Base-by-base conservation (phyloP, 2,329 filamentous ascomycete species). In the Diplodia mutila region DNA sequence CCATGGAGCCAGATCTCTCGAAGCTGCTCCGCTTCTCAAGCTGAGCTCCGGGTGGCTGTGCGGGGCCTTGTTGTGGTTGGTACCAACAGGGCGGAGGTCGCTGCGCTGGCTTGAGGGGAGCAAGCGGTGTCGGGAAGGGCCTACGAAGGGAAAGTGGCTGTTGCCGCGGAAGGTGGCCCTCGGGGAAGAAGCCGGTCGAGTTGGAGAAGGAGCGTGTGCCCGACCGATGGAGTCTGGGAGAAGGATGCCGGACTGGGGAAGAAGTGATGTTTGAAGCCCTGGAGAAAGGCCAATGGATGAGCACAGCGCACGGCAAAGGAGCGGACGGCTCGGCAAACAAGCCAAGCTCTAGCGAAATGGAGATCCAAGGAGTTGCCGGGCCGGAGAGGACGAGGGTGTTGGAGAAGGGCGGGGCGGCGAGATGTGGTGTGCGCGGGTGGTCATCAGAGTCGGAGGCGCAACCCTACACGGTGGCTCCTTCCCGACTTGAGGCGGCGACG, bases 1-100 rank as follows among this genome's bases (percentile, higher is more conserved):
- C 77, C 77, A 79, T 79, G n/a, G 27, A 48, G 18, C 42, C 59
- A n/a, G 27, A 9, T 64, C 27, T 71, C 25, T 29, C 67, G 21
- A 32, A 23, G 18, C 21, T 23, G 23, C n/a, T 61, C 21, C 32
- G 27, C 23, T 39, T 21, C 25, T 37, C 3, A 51, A 27, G 23
- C 18, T 27, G 64, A 21, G 23, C 25, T 48, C 42, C 42, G 29
- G 39, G 39, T 25, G 37, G 2, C 39, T 21, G 59, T 25, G 46
- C 46, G 2, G 42, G n/a, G 27, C 39, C 8, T 48, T n/a, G 6
- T 25, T 14, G 46, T 23, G 21, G n/a, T 29, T 4, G 25, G 4
- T 51, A 29, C 27, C 29, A 7, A 46, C n/a, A 51, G 29, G 12
- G 46, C 14, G 46, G 46, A 11, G 2, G 59, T 51, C 14, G 29